Base-by-base conservation (phyloP, 768 basidiomycete species). In the Collybia nuda region DNA sequence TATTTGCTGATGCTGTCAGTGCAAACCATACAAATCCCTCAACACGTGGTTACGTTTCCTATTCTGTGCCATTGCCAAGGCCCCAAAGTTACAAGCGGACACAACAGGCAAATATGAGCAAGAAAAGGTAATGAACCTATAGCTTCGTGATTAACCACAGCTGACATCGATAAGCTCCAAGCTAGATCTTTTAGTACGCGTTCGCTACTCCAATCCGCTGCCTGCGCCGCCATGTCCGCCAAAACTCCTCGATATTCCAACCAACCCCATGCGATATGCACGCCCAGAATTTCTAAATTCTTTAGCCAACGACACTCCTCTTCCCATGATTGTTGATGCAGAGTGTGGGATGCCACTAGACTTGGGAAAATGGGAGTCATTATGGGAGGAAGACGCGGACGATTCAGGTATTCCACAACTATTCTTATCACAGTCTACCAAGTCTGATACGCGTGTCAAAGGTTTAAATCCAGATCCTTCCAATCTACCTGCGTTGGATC, bases 301-400 rank as follows among this genome's bases (percentile, higher is more conserved):
- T 5, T 72, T 97, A 32, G 88, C 90, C 0, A 83, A 85, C 47
- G 90, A 92, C 42, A 82, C 85, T 9, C 88, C 90, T 0, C 66
- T 97, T 17, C 96, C 97, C 0, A 94, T 98, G 92, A 88, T 98
- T 56, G 88, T 98, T 1, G 97, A 99, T 59, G 92, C 91, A 0
- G 97, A 99, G 65, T 88, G 87, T 57, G 97, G 97, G 0, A 95
- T 99, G 94, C 94, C 95, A 0, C 69, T 99, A 21, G 92, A 98
- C 64, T 71, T 96, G 41, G 87, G 88, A 15, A 81, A 78, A 48
- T 94, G 85, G 78, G 86, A 88, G 48, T 87, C 82, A 29, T 70
- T 96, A 15, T 94, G 89, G 91, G 84, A 88, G 44, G 89, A 92
- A 53, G 82, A 82, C 38, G 88, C 77, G 2, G 80, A 86, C 62